Percentiles rank a stretch among this genome's conserved stretches.
phyloP scores from a whole-genome alignment of 2,329 filamentous ascomycete genomes.

The Monosporascus sp. region DNA sequence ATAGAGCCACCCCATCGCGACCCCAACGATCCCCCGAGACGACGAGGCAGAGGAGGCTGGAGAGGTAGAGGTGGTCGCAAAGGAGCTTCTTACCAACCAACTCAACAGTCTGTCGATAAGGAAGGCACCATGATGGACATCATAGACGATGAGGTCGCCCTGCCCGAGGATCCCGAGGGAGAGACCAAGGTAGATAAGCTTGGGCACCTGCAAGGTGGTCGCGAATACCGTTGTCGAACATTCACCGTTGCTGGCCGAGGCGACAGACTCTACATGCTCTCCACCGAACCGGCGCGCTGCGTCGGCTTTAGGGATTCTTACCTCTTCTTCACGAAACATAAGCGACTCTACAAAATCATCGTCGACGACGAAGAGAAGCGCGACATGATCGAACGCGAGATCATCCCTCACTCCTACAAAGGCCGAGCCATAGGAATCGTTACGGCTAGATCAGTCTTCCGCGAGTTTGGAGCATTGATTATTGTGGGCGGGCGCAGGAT shows the following conservation, averaged over 20 bases:
- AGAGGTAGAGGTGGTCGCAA: slow-evolving; percentile 59
- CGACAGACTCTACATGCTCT: slow-evolving; percentile 92
- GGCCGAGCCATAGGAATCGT: slow-evolving; percentile 95
- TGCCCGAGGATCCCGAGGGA: slow-evolving; percentile 82
- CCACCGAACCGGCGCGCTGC: slow-evolving; percentile 92
- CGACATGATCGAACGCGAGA: slow-evolving; percentile 89
- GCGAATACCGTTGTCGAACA: slow-evolving; percentile 92
- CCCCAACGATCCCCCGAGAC: slow-evolving; percentile 52
- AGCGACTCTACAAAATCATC: slow-evolving; percentile 94
- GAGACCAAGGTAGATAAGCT: slow-evolving; percentile 90
- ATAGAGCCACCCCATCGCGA: slow-evolving; percentile 51
- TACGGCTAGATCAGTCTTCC: slow-evolving; percentile 91
- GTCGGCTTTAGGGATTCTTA: slow-evolving; percentile 98
- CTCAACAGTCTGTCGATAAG: slow-evolving; percentile 85
- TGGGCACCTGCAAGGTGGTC: slow-evolving; percentile 73
- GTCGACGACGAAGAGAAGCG: slow-evolving; percentile 96
- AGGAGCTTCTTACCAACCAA: slow-evolving; percentile 67
- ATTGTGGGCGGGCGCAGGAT: slow-evolving; percentile 85
- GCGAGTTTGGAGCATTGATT: slow-evolving; percentile 92
- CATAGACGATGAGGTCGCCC: slow-evolving; percentile 81
- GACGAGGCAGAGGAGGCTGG: slow-evolving; percentile 67
- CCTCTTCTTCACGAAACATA: slow-evolving; percentile 97
- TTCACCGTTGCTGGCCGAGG: slow-evolving; percentile 85
- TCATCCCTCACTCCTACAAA: slow-evolving; percentile 98
- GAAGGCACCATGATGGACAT: slow-evolving; percentile 91